Conservation (phyloP, 176 grass and related monocot genomes). For the Carex myosuroides region DNA sequence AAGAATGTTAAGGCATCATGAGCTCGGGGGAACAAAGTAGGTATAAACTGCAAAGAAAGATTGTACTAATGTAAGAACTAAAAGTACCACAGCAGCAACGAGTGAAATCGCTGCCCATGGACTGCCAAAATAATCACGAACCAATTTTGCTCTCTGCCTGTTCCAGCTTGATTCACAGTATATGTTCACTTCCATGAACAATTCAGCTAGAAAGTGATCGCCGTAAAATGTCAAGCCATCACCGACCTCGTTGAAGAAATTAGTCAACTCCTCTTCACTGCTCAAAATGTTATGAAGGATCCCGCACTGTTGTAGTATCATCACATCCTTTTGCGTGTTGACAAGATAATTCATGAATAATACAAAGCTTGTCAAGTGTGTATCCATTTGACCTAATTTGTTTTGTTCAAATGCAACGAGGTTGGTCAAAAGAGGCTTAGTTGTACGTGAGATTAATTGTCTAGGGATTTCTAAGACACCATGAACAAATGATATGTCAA, state of each 20-base stretch:
- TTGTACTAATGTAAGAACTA: slow-evolving; percentile 13
- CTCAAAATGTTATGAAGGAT: slow-evolving; percentile 7
- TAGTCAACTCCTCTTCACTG: neutral
- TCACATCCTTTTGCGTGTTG: slow-evolving; percentile 3
- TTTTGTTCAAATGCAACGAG: slow-evolving; percentile 21
- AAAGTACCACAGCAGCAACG: neutral
- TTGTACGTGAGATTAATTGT: neutral
- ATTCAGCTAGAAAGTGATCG: neutral
- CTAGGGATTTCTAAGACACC: slow-evolving; percentile 12
- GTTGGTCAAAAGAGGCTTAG: neutral
- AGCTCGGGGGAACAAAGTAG: neutral
- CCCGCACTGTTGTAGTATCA: slow-evolving; percentile 10
- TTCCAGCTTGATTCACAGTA: neutral
- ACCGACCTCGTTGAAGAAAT: neutral
- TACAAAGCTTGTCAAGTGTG: neutral
- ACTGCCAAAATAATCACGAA: slow-evolving; percentile 17
- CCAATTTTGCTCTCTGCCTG: neutral
- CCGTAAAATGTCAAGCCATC: too few species aligned
- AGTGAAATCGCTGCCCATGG: neutral
- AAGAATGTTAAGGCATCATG: neutral
- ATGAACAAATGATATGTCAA: neutral
- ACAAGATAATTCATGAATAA: neutral
- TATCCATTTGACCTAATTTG: neutral
- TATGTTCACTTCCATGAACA: slow-evolving; percentile 7
- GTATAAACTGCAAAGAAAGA: slow-evolving; percentile 5